Evolutionary conservation across 306 rosid species (phyloP).

Genomic region (Clitoria ternatea): DNA sequence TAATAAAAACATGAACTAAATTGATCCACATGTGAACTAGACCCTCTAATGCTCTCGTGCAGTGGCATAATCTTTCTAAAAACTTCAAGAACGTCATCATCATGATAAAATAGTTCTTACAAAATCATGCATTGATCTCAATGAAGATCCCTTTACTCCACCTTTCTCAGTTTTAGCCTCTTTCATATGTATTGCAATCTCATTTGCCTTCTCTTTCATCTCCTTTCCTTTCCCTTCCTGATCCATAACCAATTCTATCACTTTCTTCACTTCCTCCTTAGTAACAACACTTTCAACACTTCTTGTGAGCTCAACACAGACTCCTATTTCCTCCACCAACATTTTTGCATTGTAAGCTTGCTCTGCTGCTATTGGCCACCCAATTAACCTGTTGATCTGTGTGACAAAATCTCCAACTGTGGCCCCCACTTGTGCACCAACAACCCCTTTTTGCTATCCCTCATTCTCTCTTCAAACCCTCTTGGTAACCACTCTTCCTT

Average conservation of each 20-base stretch:
- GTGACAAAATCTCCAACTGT: slow-evolving; percentile 67
- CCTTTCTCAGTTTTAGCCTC: slow-evolving; percentile 31
- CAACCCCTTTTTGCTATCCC: slow-evolving; percentile 35
- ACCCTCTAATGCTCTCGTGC: no score
- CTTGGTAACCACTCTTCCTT: slow-evolving; percentile 56
- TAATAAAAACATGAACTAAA: no score
- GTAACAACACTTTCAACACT: slow-evolving; percentile 34
- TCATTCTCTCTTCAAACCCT: slow-evolving; percentile 59
- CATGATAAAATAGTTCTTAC: slow-evolving; percentile 14
- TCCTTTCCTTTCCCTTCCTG: slow-evolving; percentile 41
- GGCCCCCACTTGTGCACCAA: slow-evolving; percentile 74
- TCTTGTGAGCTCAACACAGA: slow-evolving; percentile 49
- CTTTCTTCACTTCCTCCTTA: slow-evolving; percentile 42
- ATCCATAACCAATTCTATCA: slow-evolving; percentile 46
- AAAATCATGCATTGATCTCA: slow-evolving; percentile 39
- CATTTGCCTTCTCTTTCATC: slow-evolving; percentile 44
- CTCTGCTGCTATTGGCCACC: slow-evolving; percentile 83
- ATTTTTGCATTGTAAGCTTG: slow-evolving; percentile 70
- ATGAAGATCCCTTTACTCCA: slow-evolving; percentile 36
- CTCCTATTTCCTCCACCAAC: slow-evolving; percentile 73
- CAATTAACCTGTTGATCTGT: slow-evolving; percentile 50
- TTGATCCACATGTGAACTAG: no score
- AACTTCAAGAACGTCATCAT: no score
- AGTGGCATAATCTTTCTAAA: no score
- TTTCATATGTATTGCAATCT: slow-evolving; percentile 34